These are phyloP conservation scores for Dendrobium catenatum DNA, from an alignment of 106 monocot genomes.

Conservation along the genomic window DNA sequence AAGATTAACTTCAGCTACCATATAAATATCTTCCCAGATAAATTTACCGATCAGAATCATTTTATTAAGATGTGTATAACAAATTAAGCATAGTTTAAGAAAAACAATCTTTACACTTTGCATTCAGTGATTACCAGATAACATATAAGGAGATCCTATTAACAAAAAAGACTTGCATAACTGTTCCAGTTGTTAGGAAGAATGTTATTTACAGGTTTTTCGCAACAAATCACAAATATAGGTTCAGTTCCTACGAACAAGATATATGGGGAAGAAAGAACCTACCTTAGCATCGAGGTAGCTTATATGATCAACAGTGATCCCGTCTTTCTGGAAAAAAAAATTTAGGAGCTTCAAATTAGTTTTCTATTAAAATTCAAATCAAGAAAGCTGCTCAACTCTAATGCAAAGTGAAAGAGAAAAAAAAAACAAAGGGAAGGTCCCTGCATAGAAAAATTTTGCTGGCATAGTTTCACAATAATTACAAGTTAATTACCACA, in stretches of 20 bases:
- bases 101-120: neutral
- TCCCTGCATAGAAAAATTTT: neutral
- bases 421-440: neutral
- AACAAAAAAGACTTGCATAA: too few relatives aligned
- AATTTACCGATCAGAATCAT: neutral
- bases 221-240: too few relatives aligned
- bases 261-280: neutral
- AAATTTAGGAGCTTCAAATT: neutral
- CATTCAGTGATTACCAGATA: neutral
- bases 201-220: too few relatives aligned
- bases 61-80: neutral
- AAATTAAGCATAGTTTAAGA: neutral
- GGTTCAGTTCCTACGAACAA: neutral
- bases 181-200: too few relatives aligned
- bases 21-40: neutral
- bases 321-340: conserved; percentile 69
- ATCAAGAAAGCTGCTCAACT: neutral
- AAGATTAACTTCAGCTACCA: neutral
- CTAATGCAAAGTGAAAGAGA: neutral
- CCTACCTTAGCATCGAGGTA: conserved; percentile 92
- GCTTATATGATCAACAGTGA: conserved; percentile 56
- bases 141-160: too few relatives aligned
- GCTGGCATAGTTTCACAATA: neutral
- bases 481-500: neutral
- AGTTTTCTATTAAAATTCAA: neutral